Conservation (phyloP, 2,329 filamentous ascomycete species). For the Blumeria graminis region DNA sequence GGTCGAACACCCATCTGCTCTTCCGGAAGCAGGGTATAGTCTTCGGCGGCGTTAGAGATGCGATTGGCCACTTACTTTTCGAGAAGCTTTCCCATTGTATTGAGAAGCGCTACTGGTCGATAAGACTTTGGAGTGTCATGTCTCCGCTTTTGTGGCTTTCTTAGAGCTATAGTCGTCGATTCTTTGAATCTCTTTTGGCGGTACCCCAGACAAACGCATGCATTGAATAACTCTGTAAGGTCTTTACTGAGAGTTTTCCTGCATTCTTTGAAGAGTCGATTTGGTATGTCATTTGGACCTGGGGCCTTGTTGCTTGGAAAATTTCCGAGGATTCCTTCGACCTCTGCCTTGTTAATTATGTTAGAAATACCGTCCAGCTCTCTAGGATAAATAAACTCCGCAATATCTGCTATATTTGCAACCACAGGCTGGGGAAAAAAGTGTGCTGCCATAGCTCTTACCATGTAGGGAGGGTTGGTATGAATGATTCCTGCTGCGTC, state of each 20-base stretch:
- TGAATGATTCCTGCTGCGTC: too few species aligned
- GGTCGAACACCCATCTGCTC: not conserved
- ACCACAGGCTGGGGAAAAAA: too few species aligned
- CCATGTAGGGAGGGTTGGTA: too few species aligned
- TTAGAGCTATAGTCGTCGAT: not conserved
- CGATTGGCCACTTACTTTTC: not conserved
- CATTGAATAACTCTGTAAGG: not conserved
- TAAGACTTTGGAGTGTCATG: not conserved
- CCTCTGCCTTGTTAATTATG: too few species aligned
- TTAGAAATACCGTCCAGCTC: too few species aligned
- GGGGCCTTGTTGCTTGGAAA: too few species aligned
- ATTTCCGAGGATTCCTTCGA: too few species aligned
- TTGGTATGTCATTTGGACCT: not conserved
- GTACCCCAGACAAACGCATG: not conserved
- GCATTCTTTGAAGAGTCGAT: not conserved
- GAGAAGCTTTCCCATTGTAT: not conserved
- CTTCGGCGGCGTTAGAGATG: not conserved
- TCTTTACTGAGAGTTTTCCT: not conserved
- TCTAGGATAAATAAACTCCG: too few species aligned
- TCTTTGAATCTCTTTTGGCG: slow-evolving; percentile 1
- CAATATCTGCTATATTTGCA: too few species aligned
- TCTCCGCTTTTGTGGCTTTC: not conserved
- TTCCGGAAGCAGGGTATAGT: not conserved
- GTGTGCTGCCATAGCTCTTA: too few species aligned
- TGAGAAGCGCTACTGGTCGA: not conserved